Base-by-base conservation (phyloP, 148 eudicot species). In the Linanthus parryae region DNA sequence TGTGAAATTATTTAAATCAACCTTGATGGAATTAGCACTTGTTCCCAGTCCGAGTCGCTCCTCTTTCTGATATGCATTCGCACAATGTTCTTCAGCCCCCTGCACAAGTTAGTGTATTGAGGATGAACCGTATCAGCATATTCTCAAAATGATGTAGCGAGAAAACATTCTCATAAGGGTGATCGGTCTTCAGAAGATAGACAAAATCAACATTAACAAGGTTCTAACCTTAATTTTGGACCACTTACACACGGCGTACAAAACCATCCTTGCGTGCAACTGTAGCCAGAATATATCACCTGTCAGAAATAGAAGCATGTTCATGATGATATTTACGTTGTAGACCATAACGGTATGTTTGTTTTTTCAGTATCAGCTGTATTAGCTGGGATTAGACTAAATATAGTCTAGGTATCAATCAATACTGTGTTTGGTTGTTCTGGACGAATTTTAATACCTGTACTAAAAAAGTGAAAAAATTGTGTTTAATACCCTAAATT, bases 61-160 rank as follows among this genome's bases (percentile, higher is more conserved):
- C 53, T 71, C 69, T 69, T 83, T 60, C 78, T 86, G 27, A 83
- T 56, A 56, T 76, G 58, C 59, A 90, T 56, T 65, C 78, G 76
- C 39, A 86, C 63, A 59, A 90, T 81, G 76, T 90, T 90, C 61
- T 65, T 90, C 46, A 90, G 74, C 48, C 95, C 91, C 69, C 97
- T 90, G 88, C 66, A 80, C 30, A 43, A 26, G 36, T 46, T 14
- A 52, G n/a, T 47, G 18, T 28, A 35, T 38, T 24, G 27, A 28
- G 48, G 29, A 52, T 37, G 18, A n/a, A n/a, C n/a, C n/a, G n/a
- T n/a, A n/a, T n/a, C n/a, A n/a, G n/a, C 39, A 22, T 8, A 33
- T 17, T 15, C 50, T 52, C 28, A 38, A 52, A 14, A n/a, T 44
- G 35, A 53, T 15, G 42, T 34, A 2, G 10, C 22, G n/a, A n/a